Conservation (phyloP, 2,329 filamentous ascomycete species). For the Pseudophaeomoniella oleicola region DNA sequence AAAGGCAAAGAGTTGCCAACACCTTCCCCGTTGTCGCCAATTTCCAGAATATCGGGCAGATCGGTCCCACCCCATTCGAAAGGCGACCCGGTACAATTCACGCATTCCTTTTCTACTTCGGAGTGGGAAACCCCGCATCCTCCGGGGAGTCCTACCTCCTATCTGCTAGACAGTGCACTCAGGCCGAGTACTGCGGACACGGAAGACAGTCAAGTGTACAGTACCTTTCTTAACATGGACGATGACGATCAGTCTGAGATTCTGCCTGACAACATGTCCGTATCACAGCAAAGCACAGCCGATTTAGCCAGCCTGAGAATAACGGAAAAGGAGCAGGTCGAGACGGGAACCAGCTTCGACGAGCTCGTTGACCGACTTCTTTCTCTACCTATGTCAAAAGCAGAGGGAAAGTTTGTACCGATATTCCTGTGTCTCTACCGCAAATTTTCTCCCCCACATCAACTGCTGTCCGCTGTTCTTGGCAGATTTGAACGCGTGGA, state of each 20-base stretch:
- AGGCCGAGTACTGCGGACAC: constrained; percentile 9
- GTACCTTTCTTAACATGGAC: constrained; percentile 15
- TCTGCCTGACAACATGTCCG: not conserved
- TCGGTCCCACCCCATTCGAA: too few relatives aligned
- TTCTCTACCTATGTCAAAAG: constrained; percentile 63
- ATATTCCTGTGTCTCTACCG: constrained; percentile 89
- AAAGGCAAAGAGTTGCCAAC: too few relatives aligned
- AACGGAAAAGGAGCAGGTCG: constrained; percentile 17
- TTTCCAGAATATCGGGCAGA: too few relatives aligned
- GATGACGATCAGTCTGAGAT: constrained; percentile 5
- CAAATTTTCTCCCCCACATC: constrained; percentile 72
- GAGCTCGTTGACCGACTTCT: constrained; percentile 80
- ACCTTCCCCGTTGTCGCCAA: too few relatives aligned
- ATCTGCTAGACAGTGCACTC: not conserved
- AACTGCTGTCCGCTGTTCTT: constrained; percentile 60
- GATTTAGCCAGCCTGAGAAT: constrained; percentile 4
- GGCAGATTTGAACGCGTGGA: constrained; percentile 55
- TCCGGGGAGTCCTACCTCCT: not conserved
- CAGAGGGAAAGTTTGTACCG: constrained; percentile 76
- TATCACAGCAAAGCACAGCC: not conserved
- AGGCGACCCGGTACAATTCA: too few relatives aligned
- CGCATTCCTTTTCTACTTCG: too few relatives aligned
- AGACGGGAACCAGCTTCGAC: constrained; percentile 33
- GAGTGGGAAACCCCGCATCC: not conserved
- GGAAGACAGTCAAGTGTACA: constrained; percentile 9